phyloP scores from a whole-genome alignment of 352 stramenopile genomes.

The Phytophthora rubi region DNA sequence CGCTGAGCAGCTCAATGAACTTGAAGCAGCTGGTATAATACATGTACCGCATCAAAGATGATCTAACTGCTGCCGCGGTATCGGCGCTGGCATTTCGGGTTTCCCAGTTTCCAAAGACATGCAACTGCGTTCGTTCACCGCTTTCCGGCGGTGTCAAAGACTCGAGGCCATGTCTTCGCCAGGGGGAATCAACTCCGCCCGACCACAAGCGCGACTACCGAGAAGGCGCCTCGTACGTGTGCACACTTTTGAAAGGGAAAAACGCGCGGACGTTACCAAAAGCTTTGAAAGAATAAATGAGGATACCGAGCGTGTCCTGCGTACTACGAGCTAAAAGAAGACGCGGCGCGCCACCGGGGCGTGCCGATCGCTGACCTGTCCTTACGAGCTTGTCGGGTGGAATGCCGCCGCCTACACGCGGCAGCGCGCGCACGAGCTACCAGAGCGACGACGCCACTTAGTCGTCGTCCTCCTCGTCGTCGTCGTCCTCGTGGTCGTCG shows the following conservation, averaged over 20 bases:
- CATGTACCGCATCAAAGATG: not conserved
- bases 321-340: constrained; percentile 45
- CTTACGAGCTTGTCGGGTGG: not conserved
- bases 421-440: not conserved
- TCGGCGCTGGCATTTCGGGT: not conserved
- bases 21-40: constrained; percentile 26
- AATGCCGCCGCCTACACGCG: not conserved
- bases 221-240: not conserved
- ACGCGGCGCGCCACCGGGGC: not conserved
- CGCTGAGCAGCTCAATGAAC: constrained; percentile 7
- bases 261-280: constrained; percentile 26
- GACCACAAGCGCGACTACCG: constrained; percentile 6
- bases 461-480: constrained; percentile 52
- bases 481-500: constrained; percentile 70
- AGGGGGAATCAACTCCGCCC: not conserved
- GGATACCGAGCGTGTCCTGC: constrained; percentile 33
- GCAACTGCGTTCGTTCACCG: not conserved
- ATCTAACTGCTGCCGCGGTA: not conserved
- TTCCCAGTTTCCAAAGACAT: not conserved
- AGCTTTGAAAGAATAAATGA: constrained; percentile 45
- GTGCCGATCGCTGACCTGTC: constrained; percentile 2
- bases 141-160: not conserved
- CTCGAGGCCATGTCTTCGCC: no score
- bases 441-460: not conserved
- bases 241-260: not conserved